Percentiles rank a stretch among this genome's conserved stretches.
Conservation (phyloP, 257 asterid species). For the Gentiana straminea region DNA sequence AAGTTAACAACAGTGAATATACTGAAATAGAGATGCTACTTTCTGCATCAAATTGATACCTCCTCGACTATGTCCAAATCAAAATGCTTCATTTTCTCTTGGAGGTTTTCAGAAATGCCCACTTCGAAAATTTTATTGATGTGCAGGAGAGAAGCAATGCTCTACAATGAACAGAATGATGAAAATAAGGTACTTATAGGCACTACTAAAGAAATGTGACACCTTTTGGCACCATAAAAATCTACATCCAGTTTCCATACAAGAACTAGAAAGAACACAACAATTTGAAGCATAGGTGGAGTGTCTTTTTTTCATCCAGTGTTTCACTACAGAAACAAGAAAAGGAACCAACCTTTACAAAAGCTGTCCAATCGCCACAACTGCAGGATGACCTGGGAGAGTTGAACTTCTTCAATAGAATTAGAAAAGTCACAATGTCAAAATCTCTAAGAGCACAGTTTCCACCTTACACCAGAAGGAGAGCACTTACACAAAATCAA, state of each 20-base stretch:
- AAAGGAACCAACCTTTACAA: conserved; percentile 60
- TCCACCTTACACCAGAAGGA: neutral
- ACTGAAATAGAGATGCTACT: neutral
- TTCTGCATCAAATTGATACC: conserved; percentile 26
- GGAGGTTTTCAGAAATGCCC: conserved; percentile 70
- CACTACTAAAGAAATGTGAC: neutral
- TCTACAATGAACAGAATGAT: conserved; percentile 33
- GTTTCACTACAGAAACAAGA: neutral
- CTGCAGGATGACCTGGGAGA: conserved; percentile 82
- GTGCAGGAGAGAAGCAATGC: conserved; percentile 78
- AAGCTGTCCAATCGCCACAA: conserved; percentile 77
- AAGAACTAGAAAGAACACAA: neutral
- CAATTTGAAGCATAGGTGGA: neutral
- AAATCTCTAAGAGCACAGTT: neutral
- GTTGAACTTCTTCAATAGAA: conserved; percentile 66
- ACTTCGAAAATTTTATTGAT: conserved; percentile 89
- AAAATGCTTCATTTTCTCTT: conserved; percentile 49
- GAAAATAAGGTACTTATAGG: neutral
- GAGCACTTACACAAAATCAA: too few relatives aligned
- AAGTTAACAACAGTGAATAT: conserved; percentile 4
- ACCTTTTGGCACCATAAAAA: conserved; percentile 1
- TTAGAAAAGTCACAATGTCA: conserved; percentile 8
- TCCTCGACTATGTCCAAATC: conserved; percentile 65
- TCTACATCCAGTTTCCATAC: conserved; percentile 1
- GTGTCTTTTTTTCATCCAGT: neutral